phyloP scores from a whole-genome alignment of 371 early-diverging fungal genomes.

The Mucor velutinosus region DNA sequence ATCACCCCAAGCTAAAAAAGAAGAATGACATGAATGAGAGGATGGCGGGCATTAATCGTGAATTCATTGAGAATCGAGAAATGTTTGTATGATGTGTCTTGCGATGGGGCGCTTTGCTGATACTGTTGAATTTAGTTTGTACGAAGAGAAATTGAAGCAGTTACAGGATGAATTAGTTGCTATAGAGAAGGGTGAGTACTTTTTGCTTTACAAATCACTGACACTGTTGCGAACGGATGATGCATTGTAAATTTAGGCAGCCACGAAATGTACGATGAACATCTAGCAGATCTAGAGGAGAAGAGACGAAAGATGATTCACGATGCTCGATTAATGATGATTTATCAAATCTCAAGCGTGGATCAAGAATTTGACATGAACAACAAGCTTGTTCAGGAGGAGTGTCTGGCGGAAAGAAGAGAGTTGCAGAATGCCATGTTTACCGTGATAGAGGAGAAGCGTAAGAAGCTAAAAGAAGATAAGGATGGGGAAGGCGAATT shows the following conservation, averaged over 20 bases:
- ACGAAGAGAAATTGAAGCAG: slow-evolving; percentile 20
- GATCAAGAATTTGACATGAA: slow-evolving; percentile 5
- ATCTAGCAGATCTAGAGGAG: slow-evolving; percentile 12
- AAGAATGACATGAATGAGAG: slow-evolving; percentile 19
- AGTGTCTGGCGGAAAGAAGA: slow-evolving; percentile 14
- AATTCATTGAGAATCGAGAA: slow-evolving; percentile 24
- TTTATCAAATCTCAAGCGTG: slow-evolving; percentile 21
- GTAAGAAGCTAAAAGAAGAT: slow-evolving; percentile 21
- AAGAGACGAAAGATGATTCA: slow-evolving; percentile 14
- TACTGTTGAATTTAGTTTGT: slow-evolving; percentile 8
- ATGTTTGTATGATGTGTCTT: background rate
- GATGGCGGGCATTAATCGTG: slow-evolving; percentile 14
- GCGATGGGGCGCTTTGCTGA: background rate
- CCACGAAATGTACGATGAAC: slow-evolving; percentile 2
- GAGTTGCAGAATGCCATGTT: slow-evolving; percentile 24
- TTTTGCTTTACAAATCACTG: background rate
- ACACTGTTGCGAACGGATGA: background rate
- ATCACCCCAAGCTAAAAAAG: slow-evolving; percentile 8
- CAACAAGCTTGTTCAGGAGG: slow-evolving; percentile 10
- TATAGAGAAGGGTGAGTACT: slow-evolving; percentile 8
- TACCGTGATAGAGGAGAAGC: slow-evolving; percentile 18
- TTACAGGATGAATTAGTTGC: slow-evolving; percentile 14
- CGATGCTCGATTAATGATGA: slow-evolving; percentile 22
- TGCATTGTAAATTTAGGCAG: background rate
- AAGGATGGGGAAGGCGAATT: slow-evolving; percentile 21